These are phyloP conservation scores for Mimosa pudica DNA, from an alignment of 306 rosid species.

Conservation along the genomic window DNA sequence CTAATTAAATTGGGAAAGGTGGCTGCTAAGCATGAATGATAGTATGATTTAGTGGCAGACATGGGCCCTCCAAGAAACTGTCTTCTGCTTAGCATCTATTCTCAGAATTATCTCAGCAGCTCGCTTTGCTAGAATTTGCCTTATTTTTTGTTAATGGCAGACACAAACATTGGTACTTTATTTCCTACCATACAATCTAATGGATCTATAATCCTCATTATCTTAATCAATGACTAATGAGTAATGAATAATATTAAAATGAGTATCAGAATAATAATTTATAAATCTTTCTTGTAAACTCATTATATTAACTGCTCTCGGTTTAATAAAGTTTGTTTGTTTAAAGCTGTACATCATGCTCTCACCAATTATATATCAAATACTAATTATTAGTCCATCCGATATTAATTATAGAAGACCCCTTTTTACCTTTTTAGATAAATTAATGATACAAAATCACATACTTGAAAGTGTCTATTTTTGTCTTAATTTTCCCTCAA, in stretches of 20 bases:
- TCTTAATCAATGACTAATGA: neutral
- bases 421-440: no score
- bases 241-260: no score
- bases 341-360: neutral
- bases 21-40: conserved; percentile 19
- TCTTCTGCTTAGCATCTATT: conserved; percentile 9
- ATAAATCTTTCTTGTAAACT: neutral
- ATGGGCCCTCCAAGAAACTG: conserved; percentile 29
- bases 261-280: neutral
- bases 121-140: conserved; percentile 5
- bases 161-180: conserved; percentile 12
- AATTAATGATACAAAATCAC: no score
- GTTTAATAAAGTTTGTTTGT: neutral
- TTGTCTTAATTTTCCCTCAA: no score
- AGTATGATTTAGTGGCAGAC: conserved; percentile 35
- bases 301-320: neutral
- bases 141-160: conserved; percentile 20
- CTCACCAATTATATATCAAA: neutral
- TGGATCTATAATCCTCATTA: neutral
- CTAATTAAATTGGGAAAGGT: conserved; percentile 29
- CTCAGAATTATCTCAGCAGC: conserved; percentile 7
- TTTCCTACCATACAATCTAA: neutral
- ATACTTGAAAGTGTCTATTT: no score
- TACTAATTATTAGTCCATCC: no score
- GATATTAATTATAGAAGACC: no score